Conservation (phyloP, 441 rosid genomes). For the Melastoma candidum region DNA sequence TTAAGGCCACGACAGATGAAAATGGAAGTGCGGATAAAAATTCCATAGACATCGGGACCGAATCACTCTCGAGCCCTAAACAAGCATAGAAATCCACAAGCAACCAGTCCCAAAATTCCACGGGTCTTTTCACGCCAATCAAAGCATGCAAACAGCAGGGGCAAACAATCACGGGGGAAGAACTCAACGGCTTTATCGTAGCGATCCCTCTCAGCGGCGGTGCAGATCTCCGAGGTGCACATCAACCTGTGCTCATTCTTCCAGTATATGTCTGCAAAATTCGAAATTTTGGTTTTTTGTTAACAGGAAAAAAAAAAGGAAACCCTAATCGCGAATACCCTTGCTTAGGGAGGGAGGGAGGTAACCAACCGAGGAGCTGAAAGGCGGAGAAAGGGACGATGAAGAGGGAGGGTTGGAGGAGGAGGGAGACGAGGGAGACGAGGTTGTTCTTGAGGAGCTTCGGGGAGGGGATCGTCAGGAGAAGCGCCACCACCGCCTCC, state of each 20-base stretch:
- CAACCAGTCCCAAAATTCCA: too few relatives aligned
- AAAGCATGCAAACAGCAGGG: conserved; percentile 3
- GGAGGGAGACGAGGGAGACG: conserved; percentile 63
- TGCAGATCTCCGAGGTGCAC: conserved; percentile 74
- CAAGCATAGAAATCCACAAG: too few relatives aligned
- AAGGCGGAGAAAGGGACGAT: conserved; percentile 80
- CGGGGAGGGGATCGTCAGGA: conserved; percentile 76
- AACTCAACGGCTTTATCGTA: conserved; percentile 64
- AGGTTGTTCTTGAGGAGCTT: conserved; percentile 58
- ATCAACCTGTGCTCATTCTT: conserved; percentile 75
- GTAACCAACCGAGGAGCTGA: conserved; percentile 60
- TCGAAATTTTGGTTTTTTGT: too few relatives aligned
- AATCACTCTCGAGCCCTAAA: too few relatives aligned
- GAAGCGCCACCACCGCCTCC: conserved; percentile 56
- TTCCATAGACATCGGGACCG: too few relatives aligned
- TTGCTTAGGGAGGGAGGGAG: not conserved
- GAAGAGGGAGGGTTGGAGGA: conserved; percentile 73
- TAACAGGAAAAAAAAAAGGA: not conserved
- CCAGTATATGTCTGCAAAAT: conserved; percentile 70
- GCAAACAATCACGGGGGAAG: too few relatives aligned
- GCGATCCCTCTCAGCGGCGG: conserved; percentile 85
- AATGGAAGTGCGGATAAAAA: too few relatives aligned
- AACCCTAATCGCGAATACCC: conserved; percentile 4
- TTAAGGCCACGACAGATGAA: too few relatives aligned
- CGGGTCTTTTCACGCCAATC: not conserved